Conservation (phyloP, 2,329 filamentous ascomycete species). For the Ilyonectria destructans region DNA sequence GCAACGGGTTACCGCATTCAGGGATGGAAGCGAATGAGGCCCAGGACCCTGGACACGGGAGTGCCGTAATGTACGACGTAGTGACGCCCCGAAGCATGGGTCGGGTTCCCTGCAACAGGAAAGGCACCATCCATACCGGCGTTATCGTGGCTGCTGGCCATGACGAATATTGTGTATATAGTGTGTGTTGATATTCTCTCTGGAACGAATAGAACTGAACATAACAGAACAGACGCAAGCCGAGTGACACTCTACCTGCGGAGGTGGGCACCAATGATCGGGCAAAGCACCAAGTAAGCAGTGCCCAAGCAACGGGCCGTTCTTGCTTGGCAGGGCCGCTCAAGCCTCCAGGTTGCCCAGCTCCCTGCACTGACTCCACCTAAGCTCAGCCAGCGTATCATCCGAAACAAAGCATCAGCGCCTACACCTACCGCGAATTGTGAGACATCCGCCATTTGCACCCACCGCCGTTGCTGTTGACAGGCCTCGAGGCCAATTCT, state of each 20-base stretch:
- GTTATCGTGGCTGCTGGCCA: neutral
- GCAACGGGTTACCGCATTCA: slow-evolving; percentile 2
- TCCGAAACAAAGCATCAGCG: slow-evolving; percentile 2
- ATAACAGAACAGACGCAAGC: neutral
- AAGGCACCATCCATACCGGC: neutral
- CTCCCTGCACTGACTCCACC: neutral
- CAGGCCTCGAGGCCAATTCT: neutral
- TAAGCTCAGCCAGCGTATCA: slow-evolving; percentile 1
- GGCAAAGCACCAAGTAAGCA: neutral
- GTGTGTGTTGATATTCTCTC: neutral
- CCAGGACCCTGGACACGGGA: slow-evolving; percentile 15
- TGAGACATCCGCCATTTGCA: neutral
- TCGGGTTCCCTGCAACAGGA: slow-evolving; percentile 7
- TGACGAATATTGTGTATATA: neutral
- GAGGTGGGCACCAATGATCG: slow-evolving; percentile 2
- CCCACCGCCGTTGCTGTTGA: neutral
- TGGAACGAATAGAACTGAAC: neutral
- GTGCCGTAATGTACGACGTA: neutral
- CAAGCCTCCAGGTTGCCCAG: neutral
- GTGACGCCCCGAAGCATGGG: neutral
- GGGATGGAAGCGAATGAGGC: slow-evolving; percentile 18
- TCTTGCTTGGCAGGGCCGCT: neutral
- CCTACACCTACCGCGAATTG: neutral
- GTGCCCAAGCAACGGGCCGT: neutral
- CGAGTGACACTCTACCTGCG: neutral